These are phyloP conservation scores for Phytomonas sp. DNA, from an alignment of 208 protist genomes.

Conservation along the genomic window DNA sequence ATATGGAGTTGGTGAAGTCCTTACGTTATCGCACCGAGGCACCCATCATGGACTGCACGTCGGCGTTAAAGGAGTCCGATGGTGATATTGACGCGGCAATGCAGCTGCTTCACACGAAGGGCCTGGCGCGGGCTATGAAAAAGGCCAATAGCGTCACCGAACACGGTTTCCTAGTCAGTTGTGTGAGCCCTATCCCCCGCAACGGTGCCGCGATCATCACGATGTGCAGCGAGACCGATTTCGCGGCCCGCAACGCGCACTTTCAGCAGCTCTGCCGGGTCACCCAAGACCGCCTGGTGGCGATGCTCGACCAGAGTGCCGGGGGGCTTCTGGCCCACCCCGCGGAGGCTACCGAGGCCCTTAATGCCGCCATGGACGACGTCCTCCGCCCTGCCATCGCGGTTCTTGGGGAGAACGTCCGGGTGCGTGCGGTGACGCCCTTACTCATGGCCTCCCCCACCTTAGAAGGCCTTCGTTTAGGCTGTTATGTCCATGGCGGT, in stretches of 20 bases:
- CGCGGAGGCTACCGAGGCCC: constrained; percentile 29
- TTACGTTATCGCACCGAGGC: constrained; percentile 87
- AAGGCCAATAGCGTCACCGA: constrained; percentile 71
- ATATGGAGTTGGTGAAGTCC: constrained; percentile 82
- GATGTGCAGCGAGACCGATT: constrained; percentile 88
- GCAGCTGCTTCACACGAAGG: constrained; percentile 68
- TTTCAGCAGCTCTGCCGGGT: constrained; percentile 49
- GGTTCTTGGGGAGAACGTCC: constrained; percentile 81
- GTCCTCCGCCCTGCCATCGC: constrained; percentile 44
- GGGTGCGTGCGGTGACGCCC: constrained; percentile 43
- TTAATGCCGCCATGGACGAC: constrained; percentile 24
- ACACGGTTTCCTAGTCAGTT: constrained; percentile 76
- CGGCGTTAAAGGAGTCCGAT: constrained; percentile 69
- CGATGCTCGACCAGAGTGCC: constrained; percentile 34
- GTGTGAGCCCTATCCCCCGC: constrained; percentile 22
- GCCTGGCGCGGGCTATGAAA: constrained; percentile 71
- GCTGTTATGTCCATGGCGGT: constrained; percentile 69
- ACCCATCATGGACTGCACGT: constrained; percentile 78
- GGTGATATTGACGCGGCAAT: constrained; percentile 71
- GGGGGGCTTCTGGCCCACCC: constrained; percentile 43
- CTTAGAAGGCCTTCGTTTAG: constrained; percentile 50
- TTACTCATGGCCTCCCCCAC: constrained; percentile 38
- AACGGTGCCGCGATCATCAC: constrained; percentile 61
- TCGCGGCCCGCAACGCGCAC: constrained; percentile 75
- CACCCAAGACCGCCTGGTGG: constrained; percentile 24